These are phyloP conservation scores for Tetragonia tetragonoides DNA, from an alignment of 148 eudicot genomes.

Conservation along the genomic window DNA sequence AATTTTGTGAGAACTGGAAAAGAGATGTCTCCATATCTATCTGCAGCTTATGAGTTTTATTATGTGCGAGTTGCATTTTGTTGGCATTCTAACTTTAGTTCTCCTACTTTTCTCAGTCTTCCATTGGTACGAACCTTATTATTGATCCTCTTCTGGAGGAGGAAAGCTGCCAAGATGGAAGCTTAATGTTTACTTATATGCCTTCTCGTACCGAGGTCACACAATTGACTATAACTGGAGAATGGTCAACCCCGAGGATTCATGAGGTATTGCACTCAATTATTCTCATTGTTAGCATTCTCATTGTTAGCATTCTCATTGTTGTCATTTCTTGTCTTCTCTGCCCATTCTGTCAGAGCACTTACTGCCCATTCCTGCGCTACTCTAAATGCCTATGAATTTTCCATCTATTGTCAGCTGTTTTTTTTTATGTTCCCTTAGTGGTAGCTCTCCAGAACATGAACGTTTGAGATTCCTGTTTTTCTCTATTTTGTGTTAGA, in stretches of 20 bases:
- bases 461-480: too few relatives aligned
- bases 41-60: not conserved
- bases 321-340: not conserved
- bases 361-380: not conserved
- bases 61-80: not conserved
- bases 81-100: conserved; percentile 9
- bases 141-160: conserved; percentile 90
- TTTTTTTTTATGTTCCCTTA: too few relatives aligned
- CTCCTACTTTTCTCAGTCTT: conserved; percentile 44
- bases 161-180: conserved; percentile 86
- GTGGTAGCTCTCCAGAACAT: too few relatives aligned
- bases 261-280: conserved; percentile 57
- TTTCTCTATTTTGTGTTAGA: too few relatives aligned
- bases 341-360: not conserved
- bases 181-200: conserved; percentile 75
- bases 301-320: not conserved
- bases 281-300: not conserved
- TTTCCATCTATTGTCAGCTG: not conserved
- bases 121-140: conserved; percentile 72
- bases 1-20: conserved; percentile 1
- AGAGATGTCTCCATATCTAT: not conserved
- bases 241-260: conserved; percentile 83
- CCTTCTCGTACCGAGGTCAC: conserved; percentile 86
- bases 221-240: conserved; percentile 80
- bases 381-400: not conserved